Evolutionary conservation across 2,329 filamentous ascomycete species (phyloP), one percentile per base, ranked within the genome.

Genomic region (Pestalotiopsis sp.): DNA sequence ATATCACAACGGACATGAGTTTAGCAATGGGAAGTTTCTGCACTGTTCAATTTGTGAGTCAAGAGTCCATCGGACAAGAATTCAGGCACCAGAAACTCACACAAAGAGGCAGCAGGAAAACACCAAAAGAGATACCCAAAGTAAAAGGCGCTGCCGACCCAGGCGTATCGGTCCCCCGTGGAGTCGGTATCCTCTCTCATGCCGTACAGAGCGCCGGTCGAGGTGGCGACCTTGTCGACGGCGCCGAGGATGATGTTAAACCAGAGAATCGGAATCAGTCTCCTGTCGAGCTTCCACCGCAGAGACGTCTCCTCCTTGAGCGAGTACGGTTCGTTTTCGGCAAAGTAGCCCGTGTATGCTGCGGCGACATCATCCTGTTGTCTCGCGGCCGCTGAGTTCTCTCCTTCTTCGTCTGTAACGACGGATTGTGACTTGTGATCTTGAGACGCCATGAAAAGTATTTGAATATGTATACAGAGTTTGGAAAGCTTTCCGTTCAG

Each of bases 211-310:
- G 76, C 75, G 7, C 72, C 77, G 0, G 77, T 78, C 0, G 74
- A 71, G 2, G 75, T 76, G 2, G 73, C 77, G 36, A 79, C 76
- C 69, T 79, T 79, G 71, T 79, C 77, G 73, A 76, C 76, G 11
- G 77, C 77, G n/a, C 64, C 67, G 4, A 75, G 27, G 14, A 71
- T 73, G 58, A 75, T 70, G 59, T 71, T 78, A 72, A 78, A 75
- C 76, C 78, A 80, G 9, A 83, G 74, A 31, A 82, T 76, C 0
- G 82, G 81, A 7, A 83, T 76, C 7, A 83, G 74, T 31, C 79
- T 76, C 14, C 79, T 65, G 71, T 83, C 82, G n/a, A 83, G 72
- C 73, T 83, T 83, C 76, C 82, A 81, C 56, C 81, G 72, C 38
- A 83, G 73, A 25, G 71, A 65, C 20, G 38, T 62, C 59, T 73